phyloP scores from a whole-genome alignment of 306 rosid genomes.

The Castanea mollissima region DNA sequence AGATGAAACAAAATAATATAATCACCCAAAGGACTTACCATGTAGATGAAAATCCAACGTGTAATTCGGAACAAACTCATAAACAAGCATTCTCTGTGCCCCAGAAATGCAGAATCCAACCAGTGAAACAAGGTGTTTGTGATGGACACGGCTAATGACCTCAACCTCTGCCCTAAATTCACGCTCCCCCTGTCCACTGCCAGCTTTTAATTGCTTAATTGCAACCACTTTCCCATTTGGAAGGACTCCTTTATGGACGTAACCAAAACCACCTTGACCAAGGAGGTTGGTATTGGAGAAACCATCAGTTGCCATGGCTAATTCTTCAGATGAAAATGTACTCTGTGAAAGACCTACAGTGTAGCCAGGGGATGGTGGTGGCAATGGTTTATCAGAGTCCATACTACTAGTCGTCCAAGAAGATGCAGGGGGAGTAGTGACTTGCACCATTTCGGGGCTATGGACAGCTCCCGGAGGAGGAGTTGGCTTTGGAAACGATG shows the following conservation, averaged over 20 bases:
- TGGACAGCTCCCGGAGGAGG: constrained; percentile 5
- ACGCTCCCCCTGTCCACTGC: constrained; percentile 65
- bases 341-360: constrained; percentile 37
- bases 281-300: constrained; percentile 54
- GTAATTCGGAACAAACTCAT: constrained; percentile 50
- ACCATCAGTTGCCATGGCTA: constrained; percentile 45
- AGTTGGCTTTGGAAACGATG: constrained; percentile 20
- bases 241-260: constrained; percentile 65
- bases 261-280: constrained; percentile 74
- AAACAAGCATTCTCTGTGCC: constrained; percentile 52
- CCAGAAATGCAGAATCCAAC: constrained; percentile 60
- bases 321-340: constrained; percentile 50
- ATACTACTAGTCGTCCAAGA: constrained; percentile 21
- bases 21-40: constrained; percentile 29
- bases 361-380: constrained; percentile 22
- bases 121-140: constrained; percentile 62
- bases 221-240: constrained; percentile 63
- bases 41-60: constrained; percentile 64
- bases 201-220: constrained; percentile 56
- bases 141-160: constrained; percentile 67
- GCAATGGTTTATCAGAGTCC: constrained; percentile 37
- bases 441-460: constrained; percentile 4
- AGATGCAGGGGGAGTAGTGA: constrained; percentile 8
- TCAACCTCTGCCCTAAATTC: constrained; percentile 69
- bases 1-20: neutral